Evolutionary conservation across 345 rosid species (phyloP), one percentile per base, ranked within the genome.

Genomic region (Cardamine resedifolia): DNA sequence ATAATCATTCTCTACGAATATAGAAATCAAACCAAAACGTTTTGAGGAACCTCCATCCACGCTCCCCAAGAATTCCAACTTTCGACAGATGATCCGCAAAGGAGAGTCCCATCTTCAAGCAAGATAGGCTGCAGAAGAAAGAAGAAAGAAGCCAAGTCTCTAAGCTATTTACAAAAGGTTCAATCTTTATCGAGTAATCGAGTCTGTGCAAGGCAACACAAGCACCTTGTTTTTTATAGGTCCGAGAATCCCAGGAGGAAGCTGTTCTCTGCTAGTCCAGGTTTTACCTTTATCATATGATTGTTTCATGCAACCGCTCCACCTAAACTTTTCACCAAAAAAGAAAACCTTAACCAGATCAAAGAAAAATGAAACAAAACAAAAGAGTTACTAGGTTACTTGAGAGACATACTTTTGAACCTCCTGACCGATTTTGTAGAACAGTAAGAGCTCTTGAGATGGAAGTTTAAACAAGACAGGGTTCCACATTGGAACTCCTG

Each of bases 61-160:
- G 93, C 78, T 36, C 99, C 97, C 96, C 97, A 91, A 61, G 97
- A 91, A 63, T 94, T 91, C 97, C 97, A 94, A 71, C 96, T 91
- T 80, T 91, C 96, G 23, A 89, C 82, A 3, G 97, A 95, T 58
- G 97, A 89, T 79, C 96, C 96, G 45, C 97, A 95, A 36, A 95
- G 88, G 75, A 95, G 79, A 49, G 45, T 62, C 18, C 96, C 90
- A 21, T 87, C 82, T 65, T 82, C 87, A 10, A 89, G 83, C 84
- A 95, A 77, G 61, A 89, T 81, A 68, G 99, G 99, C 97, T 95
- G 83, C 55, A 73, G 20, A 79, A 58, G 19, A 49, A 75, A 56
- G 4, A 24, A 20, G 11, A 64, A 64, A 38, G 20, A 71, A 31
- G 68, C 18, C 9, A 52, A 19, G 18, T 44, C 26, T 60, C 12